Conservation (phyloP, 1,284 basidiomycete species). For the Psilocybe mexicana region DNA sequence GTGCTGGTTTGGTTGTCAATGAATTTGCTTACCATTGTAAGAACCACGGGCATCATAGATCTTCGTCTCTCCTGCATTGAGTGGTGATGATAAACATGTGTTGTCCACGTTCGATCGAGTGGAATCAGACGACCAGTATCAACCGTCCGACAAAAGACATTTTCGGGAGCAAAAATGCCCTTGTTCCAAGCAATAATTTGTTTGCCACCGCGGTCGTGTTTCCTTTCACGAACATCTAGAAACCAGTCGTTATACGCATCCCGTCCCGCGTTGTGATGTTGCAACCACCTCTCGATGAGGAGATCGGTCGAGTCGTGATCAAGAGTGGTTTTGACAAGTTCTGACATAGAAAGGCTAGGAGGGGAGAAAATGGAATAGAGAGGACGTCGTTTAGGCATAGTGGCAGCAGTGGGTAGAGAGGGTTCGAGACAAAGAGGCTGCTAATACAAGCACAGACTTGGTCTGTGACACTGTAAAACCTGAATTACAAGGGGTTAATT, state of each 20-base stretch:
- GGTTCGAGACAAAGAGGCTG: conserved; percentile 5
- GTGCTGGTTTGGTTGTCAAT: neutral
- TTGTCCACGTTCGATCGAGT: conserved; percentile 75
- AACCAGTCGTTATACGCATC: conserved; percentile 78
- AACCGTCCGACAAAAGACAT: conserved; percentile 73
- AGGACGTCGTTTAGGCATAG: conserved; percentile 44
- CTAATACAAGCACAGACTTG: neutral
- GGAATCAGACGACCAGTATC: conserved; percentile 74
- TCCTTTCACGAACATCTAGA: conserved; percentile 61
- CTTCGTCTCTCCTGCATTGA: conserved; percentile 70
- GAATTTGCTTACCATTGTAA: conserved; percentile 60
- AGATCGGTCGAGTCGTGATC: conserved; percentile 72
- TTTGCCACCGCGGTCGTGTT: conserved; percentile 46
- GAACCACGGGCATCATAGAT: conserved; percentile 76
- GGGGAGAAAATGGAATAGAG: conserved; percentile 66
- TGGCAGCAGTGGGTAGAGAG: conserved; percentile 9
- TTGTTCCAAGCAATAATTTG: conserved; percentile 74
- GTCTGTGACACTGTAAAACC: neutral
- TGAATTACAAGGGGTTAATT: conserved; percentile 20
- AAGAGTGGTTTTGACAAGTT: conserved; percentile 72
- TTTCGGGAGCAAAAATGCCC: conserved; percentile 73
- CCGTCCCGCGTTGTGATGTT: conserved; percentile 57
- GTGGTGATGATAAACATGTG: conserved; percentile 73
- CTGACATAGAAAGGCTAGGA: conserved; percentile 66
- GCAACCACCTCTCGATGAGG: conserved; percentile 79